Base-by-base conservation (phyloP, 768 basidiomycete genomes). In the Collybia sp. region DNA sequence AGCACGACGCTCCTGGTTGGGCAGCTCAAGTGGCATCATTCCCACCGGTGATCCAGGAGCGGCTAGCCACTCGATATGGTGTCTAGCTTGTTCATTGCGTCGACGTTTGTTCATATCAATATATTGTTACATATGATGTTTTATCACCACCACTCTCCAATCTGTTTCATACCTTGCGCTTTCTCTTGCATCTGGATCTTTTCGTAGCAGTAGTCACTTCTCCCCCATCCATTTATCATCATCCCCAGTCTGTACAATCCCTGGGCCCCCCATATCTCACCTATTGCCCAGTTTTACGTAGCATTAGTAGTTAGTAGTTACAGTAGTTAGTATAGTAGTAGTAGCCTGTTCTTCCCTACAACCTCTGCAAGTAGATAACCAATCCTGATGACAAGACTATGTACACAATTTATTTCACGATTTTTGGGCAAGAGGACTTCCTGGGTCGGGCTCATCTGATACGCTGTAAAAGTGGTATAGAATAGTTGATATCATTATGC, bases 11-110 rank as follows among this genome's bases (percentile, higher is more conserved):
- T 34, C 75, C 80, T 30, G 86, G 85, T 11, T 99, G 96, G 96
- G 77, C 80, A 20, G 80, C 82, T 3, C 89, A 93, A 60, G 81
- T 93, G 38, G 64, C 83, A 5, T 72, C 77, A 6, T 93, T 96
- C 73, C 96, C 95, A 30, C 87, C 87, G 16, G 79, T 78, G 13
- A 93, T 98, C 54, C 88, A 88, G 65, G 84, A 93, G 58, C 84
- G 93, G 43, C 75, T 99, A 37, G 80, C 84, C 9, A 71, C 83
- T 55, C 85, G 93, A 39, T 99, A 98, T 58, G 84, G 84, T 53
- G 91, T 98, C 40, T 95, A 71, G 68, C 38, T 40, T 39, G 20
- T n/a, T n/a, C 15, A 35, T 36, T 52, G 12, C 47, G 30, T 45
- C 25, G 25, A 25, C 25, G 25, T 25, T n/a, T 25, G 25, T 8